phyloP scores from a whole-genome alignment of 371 early-diverging fungal species.

The Paraphysoderma sedebokerense region DNA sequence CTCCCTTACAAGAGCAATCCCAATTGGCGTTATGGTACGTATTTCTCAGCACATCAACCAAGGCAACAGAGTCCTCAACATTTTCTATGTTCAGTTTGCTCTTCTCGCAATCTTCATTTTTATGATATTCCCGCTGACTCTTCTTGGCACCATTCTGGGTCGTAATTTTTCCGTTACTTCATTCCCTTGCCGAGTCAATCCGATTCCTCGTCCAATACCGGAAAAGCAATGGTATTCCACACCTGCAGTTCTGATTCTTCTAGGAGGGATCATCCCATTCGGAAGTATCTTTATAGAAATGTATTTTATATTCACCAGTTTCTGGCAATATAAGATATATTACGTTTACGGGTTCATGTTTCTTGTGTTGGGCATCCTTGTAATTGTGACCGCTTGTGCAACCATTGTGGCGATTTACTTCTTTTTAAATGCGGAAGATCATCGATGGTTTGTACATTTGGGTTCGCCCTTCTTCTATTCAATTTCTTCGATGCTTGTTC shows the following conservation, averaged over 20 bases:
- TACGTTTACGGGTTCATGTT: conserved; percentile 73
- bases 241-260: conserved; percentile 33
- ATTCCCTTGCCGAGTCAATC: conserved; percentile 67
- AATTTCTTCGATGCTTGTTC: neutral
- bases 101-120: conserved; percentile 55
- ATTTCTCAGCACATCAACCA: neutral
- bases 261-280: conserved; percentile 70
- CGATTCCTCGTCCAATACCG: conserved; percentile 63
- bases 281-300: conserved; percentile 71
- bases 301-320: conserved; percentile 67
- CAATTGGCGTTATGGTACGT: conserved; percentile 50
- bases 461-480: neutral
- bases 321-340: conserved; percentile 69
- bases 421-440: conserved; percentile 64
- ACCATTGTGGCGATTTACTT: conserved; percentile 63
- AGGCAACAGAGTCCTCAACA: neutral
- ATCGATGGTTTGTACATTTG: conserved; percentile 38
- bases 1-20: conserved; percentile 56
- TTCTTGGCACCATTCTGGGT: conserved; percentile 58
- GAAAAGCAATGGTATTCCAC: conserved; percentile 55
- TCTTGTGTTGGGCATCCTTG: conserved; percentile 47
- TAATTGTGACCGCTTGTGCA: conserved; percentile 55
- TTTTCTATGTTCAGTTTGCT: conserved; percentile 23
- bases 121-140: conserved; percentile 53
- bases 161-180: conserved; percentile 30